These are phyloP conservation scores for Ceratobasidium sp. DNA, from an alignment of 1,284 basidiomycete genomes.

Conservation along the genomic window DNA sequence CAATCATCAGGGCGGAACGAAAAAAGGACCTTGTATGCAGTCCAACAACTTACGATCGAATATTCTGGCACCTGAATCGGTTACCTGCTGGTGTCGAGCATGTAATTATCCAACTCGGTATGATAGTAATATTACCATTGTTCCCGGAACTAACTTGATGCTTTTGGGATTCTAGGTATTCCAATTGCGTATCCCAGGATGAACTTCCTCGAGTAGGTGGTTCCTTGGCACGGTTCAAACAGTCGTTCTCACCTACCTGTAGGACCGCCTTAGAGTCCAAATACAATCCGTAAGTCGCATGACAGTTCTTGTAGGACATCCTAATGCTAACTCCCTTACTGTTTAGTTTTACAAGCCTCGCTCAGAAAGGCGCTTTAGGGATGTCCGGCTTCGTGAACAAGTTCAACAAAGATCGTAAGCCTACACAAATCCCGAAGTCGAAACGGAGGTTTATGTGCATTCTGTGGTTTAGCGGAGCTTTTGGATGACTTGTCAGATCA, in stretches of 20 bases:
- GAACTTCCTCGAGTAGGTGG: constrained; percentile 75
- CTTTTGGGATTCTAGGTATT: constrained; percentile 60
- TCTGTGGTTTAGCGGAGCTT: constrained; percentile 68
- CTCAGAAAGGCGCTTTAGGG: constrained; percentile 59
- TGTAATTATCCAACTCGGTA: constrained; percentile 81
- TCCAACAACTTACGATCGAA: constrained; percentile 71
- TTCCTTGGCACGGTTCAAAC: background rate
- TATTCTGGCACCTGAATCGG: constrained; percentile 69
- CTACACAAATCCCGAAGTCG: background rate
- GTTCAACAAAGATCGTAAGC: constrained; percentile 78
- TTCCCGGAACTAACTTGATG: background rate
- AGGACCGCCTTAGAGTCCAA: constrained; percentile 81
- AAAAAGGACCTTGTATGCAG: constrained; percentile 84
- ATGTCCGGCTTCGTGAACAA: constrained; percentile 87
- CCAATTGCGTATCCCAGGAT: constrained; percentile 92
- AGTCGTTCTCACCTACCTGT: constrained; percentile 1
- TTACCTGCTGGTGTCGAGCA: constrained; percentile 79
- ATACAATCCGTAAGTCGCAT: constrained; percentile 76
- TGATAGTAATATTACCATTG: constrained; percentile 29
- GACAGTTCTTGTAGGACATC: background rate
- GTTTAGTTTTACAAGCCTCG: constrained; percentile 46
- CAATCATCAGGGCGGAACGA: constrained; percentile 79
- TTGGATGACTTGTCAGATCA: constrained; percentile 84
- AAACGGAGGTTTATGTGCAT: background rate
- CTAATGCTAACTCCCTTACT: background rate